Evolutionary conservation across 176 grass and related monocot genomes (phyloP), one percentile per base, ranked within the genome.

Genomic region (Microstegium vimineum): DNA sequence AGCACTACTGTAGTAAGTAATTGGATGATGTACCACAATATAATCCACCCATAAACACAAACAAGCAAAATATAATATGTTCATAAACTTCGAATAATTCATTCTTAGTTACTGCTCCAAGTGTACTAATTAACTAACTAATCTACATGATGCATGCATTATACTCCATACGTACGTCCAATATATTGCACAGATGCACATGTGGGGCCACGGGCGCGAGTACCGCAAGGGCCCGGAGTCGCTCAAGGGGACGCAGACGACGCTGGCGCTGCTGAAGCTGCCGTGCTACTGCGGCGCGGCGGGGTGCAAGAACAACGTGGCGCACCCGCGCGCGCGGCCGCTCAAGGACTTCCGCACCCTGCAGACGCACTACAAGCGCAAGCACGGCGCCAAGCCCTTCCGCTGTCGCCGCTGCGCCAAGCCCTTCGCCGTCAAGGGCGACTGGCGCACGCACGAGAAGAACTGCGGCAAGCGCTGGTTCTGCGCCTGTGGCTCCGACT

Each of bases 371-470:
- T 99, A 95, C 90, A 95, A 91, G 93, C 83, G 96, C 75, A 99
- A 99, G 89, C 96, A 99, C 69, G 96, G 90, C 62, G 56, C 74
- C 67, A 95, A 91, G 89, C 73, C 86, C 17, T 99, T 99, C 91
- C 82, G 72, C 62, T 99, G 96, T 84, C 88, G 96, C 86, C 92
- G 89, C 81, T 99, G 96, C 81, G 66, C 88, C 33, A 99, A 95
- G 81, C 91, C 96, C 43, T 99, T 99, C 86, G 96, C 96, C 47
- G 96, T 99, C 64, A 90, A 93, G 84, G 96, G 96, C 49, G 96
- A 99, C 89, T 99, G 96, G 96, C 83, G 96, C 82, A 99, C 96
- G 38, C 96, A 99, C 69, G 93, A 99, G 89, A 99, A 99, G 89
- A 99, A 99, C 83, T 99, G 96, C 73, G 96, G 96, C 77, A 93